Percentiles rank a stretch among this genome's conserved stretches.
phyloP scores from a whole-genome alignment of 345 rosid species.

The Aethionema arabicum region DNA sequence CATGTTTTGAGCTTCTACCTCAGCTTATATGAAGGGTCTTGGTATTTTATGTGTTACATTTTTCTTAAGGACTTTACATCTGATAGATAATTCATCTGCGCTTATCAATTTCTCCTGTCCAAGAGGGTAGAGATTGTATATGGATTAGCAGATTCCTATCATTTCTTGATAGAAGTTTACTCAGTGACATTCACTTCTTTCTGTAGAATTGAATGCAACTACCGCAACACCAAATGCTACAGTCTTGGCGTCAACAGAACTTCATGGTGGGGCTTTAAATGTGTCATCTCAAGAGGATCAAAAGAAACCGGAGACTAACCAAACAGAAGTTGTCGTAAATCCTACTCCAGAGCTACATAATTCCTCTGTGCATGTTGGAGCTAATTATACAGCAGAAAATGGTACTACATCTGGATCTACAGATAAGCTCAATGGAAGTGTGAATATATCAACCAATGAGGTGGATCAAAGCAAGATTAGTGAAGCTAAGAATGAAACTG shows the following conservation, averaged over 20 bases:
- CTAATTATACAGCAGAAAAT: slow-evolving; percentile 34
- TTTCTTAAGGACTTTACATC: slow-evolving; percentile 12
- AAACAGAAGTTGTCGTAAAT: slow-evolving; percentile 40
- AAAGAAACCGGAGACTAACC: slow-evolving; percentile 42
- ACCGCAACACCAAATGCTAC: slow-evolving; percentile 47
- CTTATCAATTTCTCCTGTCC: slow-evolving; percentile 13
- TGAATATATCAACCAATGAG: slow-evolving; percentile 23
- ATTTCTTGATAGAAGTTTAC: slow-evolving; percentile 24
- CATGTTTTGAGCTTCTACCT: slow-evolving; percentile 21
- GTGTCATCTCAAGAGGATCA: slow-evolving; percentile 43
- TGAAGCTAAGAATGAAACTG: slow-evolving; percentile 38
- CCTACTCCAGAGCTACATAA: slow-evolving; percentile 40
- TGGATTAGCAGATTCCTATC: slow-evolving; percentile 16
- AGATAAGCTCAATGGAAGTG: slow-evolving; percentile 25
- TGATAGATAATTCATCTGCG: slow-evolving; percentile 15
- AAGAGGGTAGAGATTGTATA: slow-evolving; percentile 8
- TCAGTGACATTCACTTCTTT: slow-evolving; percentile 30
- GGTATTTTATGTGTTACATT: slow-evolving; percentile 9
- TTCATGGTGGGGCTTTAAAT: slow-evolving; percentile 34
- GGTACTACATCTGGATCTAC: slow-evolving; percentile 25
- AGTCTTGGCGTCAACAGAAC: slow-evolving; percentile 36
- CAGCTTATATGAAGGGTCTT: slow-evolving; percentile 19
- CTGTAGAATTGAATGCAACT: slow-evolving; percentile 53
- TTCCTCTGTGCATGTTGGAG: slow-evolving; percentile 37
- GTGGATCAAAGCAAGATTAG: slow-evolving; percentile 35